Percentiles rank a stretch among this genome's conserved stretches.
These are phyloP conservation scores for Monosporascus sp. DNA, from an alignment of 2,329 filamentous ascomycete genomes.

Conservation along the genomic window DNA sequence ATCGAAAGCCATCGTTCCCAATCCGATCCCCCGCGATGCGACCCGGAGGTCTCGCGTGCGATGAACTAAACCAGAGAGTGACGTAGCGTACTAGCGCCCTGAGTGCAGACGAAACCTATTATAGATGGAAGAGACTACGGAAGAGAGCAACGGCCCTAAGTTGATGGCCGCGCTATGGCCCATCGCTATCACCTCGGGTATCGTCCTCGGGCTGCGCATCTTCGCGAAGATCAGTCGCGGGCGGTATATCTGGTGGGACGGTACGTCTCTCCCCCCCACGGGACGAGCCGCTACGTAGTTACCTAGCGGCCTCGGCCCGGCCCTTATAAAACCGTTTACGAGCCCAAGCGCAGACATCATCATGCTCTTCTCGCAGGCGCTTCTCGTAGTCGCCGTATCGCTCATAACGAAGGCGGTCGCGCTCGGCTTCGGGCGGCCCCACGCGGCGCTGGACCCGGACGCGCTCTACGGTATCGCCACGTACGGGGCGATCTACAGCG, in stretches of 20 bases:
- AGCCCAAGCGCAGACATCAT: neutral
- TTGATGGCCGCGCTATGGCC: neutral
- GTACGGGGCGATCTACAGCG: constrained; percentile 1
- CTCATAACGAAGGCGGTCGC: neutral
- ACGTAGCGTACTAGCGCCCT: too few species aligned
- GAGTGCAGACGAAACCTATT: too few species aligned
- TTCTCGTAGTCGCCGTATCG: neutral
- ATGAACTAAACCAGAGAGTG: too few species aligned
- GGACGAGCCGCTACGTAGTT: too few species aligned
- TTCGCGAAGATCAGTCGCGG: constrained; percentile 2
- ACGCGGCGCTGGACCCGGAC: neutral
- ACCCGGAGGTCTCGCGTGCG: too few species aligned
- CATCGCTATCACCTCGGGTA: neutral
- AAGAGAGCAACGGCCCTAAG: neutral
- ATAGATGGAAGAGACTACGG: too few species aligned
- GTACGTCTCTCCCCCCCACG: neutral
- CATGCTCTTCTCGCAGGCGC: constrained; percentile 1
- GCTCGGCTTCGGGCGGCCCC: neutral
- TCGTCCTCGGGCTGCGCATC: constrained; percentile 1
- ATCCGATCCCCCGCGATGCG: too few species aligned
- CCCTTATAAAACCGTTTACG: neutral
- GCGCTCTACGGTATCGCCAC: constrained; percentile 1
- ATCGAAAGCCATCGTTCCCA: too few species aligned
- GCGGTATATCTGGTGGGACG: constrained; percentile 2
- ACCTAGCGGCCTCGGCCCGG: neutral